Evolutionary conservation across 306 rosid species (phyloP), one percentile per base, ranked within the genome.

Genomic region (Sicyos edulis): DNA sequence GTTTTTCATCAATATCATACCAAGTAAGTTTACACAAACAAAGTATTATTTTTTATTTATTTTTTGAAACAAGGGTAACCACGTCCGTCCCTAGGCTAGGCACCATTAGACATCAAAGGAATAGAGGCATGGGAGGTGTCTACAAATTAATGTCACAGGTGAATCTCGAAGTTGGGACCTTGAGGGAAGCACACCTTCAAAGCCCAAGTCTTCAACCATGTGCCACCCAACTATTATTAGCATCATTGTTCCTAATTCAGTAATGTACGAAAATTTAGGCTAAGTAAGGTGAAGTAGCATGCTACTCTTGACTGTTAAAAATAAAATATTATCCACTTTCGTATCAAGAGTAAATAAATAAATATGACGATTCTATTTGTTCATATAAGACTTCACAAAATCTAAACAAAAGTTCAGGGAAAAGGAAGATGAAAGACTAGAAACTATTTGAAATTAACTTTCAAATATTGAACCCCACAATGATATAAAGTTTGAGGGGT

Each of bases 391-490:
- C 17, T 29, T 59, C 45, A 29, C 66, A 32, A 61, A 32, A 34
- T 62, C 49, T 56, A 21, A 22, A 22, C 34, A 3, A 5, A 10
- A 22, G 13, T 54, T 57, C 63, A 12, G 32, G 61, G 61, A 56
- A 57, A 22, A 22, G 37, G 37, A 57, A 32, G 37, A 57, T 57
- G 37, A 57, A 8, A 54, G 21, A 54, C 59, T 19, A 54, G 4
- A 12, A 60, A 29, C 44, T 60, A 37, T 40, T 16, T 64, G 47
- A 17, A 15, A 37, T 17, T 17, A 64, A 14, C 53, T 65, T 42
- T 17, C 70, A 63, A 37, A 63, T 14, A 63, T 40, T 65, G 21
- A 42, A 10, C 45, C 20, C 70, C 32, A 65, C 71, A 5, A n/a
- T 62, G 69, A 62, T n/a, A 62, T 1, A 4, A 64, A 4, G 32